Evolutionary conservation across 2,329 filamentous ascomycete genomes (phyloP), one percentile per base, ranked within the genome.

Genomic region (Fusarium poae): DNA sequence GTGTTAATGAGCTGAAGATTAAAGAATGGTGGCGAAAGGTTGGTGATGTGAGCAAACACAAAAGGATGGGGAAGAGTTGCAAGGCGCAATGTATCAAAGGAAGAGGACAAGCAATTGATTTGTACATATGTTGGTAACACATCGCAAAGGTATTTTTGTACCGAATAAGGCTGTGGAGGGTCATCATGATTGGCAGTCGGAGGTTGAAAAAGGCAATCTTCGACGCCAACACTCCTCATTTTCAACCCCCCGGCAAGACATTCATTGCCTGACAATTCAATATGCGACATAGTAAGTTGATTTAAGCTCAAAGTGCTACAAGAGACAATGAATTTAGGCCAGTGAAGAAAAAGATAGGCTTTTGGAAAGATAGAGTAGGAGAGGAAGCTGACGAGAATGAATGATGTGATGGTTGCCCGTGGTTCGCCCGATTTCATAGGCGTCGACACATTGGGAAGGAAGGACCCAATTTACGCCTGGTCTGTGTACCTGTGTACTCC

Each of bases 211-310:
- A 58, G 66, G 67, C 62, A 37, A 54, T 45, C 64, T 39, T 63
- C 52, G 25, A 59, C 52, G 43, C 52, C 45, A 69, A 44, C 49
- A 53, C 43, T 49, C 35, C 53, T 29, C 58, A 51, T 70, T 65
- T 69, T 69, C 67, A 69, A 70, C 45, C 66, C 66, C 67, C 67
- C 50, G 43, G 53, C 20, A 25, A 64, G 32, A 46, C 34, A 4
- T 44, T 42, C 34, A 4, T 44, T 42, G 44, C 30, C 49, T 44
- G 43, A 44, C 21, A 23, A 29, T 55, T 40, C 42, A 21, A 39
- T 34, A 32, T n/a, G 40, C 4, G 30, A 13, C 20, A 54, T 45
- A 27, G 20, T 32, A 20, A 32, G 37, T 20, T 43, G 13, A 27
- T 18, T 13, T 20, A 21, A 45, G 23, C 10, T 20, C 10, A 11